These are phyloP conservation scores for Crithidia thermophila DNA, from an alignment of 208 protist genomes.

Conservation along the genomic window DNA sequence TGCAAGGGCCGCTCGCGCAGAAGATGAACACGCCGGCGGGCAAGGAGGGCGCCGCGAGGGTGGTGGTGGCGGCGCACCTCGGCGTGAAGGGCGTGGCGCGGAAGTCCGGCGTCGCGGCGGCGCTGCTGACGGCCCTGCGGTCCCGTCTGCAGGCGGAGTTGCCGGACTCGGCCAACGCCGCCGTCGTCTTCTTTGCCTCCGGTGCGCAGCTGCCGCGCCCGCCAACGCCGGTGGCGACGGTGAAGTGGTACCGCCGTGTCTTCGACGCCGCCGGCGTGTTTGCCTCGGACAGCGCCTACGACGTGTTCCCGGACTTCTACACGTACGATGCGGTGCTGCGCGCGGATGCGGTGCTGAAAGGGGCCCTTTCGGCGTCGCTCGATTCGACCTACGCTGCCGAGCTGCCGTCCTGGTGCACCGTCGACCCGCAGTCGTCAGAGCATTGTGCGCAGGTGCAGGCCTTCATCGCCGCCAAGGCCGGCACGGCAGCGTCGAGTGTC, in stretches of 20 bases:
- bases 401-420: slow-evolving; percentile 26
- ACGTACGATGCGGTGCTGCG: slow-evolving; percentile 69
- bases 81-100: slow-evolving; percentile 31
- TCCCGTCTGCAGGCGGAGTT: background rate
- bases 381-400: slow-evolving; percentile 30
- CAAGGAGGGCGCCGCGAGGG: slow-evolving; percentile 6
- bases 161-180: slow-evolving; percentile 1
- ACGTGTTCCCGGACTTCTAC: slow-evolving; percentile 78
- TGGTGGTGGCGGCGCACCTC: slow-evolving; percentile 41
- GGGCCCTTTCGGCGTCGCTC: slow-evolving; percentile 45
- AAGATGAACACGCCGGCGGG: slow-evolving; percentile 15
- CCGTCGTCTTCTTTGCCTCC: slow-evolving; percentile 54
- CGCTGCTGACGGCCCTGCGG: slow-evolving; percentile 39
- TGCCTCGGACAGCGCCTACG: slow-evolving; percentile 34
- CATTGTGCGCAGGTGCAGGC: slow-evolving; percentile 25
- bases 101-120: slow-evolving; percentile 33
- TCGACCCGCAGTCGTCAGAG: slow-evolving; percentile 22
- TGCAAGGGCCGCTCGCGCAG: slow-evolving; percentile 21
- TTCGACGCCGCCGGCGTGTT: slow-evolving; percentile 49
- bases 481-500: slow-evolving; percentile 42
- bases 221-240: slow-evolving; percentile 41
- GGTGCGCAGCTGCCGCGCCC: slow-evolving; percentile 40
- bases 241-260: slow-evolving; percentile 80
- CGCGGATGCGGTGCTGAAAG: slow-evolving; percentile 69
- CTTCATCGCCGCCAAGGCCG: slow-evolving; percentile 45